Base-by-base conservation (phyloP, 371 early-diverging fungal genomes). In the Mortierella polycephala region DNA sequence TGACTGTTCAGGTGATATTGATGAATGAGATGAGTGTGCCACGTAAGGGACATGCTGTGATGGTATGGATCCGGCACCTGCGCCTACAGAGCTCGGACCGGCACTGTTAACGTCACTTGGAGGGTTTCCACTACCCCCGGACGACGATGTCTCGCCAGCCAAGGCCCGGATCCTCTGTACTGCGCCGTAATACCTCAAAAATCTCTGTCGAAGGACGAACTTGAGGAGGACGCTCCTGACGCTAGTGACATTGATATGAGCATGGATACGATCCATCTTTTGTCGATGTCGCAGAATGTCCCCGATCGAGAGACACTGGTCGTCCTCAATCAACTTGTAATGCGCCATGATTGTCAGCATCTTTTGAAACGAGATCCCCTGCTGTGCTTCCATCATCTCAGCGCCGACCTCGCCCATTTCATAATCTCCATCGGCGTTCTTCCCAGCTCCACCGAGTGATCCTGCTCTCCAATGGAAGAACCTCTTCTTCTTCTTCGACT, bases 261-360 rank as follows among this genome's bases (percentile, higher is more conserved):
- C 80, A 66, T 79, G 73, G 52, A 79, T 65, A 7, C 80, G 60
- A 42, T 79, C 80, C 80, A 79, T 80, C 62, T 74, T 80, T 60
- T 80, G 80, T n/a, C 80, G 66, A 30, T 80, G 80, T 13, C 70
- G 73, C 21, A 80, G 64, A 67, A 73, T 59, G 21, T 80, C 80
- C 0, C 71, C 67, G n/a, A 80, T 80, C 51, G 74, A 73, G 11
- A 80, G 60, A 30, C 80, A 80, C 41, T 69, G 70, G 45, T 80
- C 80, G 30, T 80, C 80, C 67, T 88, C 84, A 64, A 89, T 87
- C 12, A 89, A 67, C 71, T 88, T 89, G 67, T 85, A 83, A 55
- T 86, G 86, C 10, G 88, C 88, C 62, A 89, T 67, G 81, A 86
- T 86, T 37, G 82, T 73, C 39, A 89, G 71, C 88, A 88, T 88